phyloP scores from a whole-genome alignment of 345 rosid genomes.

The Luvunga scandens region DNA sequence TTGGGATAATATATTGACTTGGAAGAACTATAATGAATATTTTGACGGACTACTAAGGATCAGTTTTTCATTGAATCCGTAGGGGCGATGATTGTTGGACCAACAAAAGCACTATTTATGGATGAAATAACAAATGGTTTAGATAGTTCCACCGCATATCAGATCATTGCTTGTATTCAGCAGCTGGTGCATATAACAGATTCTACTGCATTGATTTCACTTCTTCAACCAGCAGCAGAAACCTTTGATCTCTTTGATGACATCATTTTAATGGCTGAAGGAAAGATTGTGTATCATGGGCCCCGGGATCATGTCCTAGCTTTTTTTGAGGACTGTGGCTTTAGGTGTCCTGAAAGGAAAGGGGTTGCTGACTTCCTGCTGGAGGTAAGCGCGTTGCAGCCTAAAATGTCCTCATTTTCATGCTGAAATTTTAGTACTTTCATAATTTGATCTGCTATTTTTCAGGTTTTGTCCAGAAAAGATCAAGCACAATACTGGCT shows the following conservation, averaged over 20 bases:
- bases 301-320: slow-evolving; percentile 34
- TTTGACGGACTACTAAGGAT: background rate
- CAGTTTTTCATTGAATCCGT: background rate
- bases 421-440: background rate
- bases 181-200: slow-evolving; percentile 50
- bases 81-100: slow-evolving; percentile 51
- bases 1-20: background rate
- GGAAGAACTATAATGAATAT: background rate
- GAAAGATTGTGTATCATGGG: slow-evolving; percentile 47
- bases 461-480: background rate
- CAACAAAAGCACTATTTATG: slow-evolving; percentile 45
- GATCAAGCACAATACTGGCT: background rate
- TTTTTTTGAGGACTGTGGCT: slow-evolving; percentile 43
- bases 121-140: slow-evolving; percentile 57
- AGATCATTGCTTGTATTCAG: slow-evolving; percentile 40
- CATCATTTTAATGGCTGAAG: slow-evolving; percentile 40
- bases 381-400: slow-evolving; percentile 23
- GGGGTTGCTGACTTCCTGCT: slow-evolving; percentile 51
- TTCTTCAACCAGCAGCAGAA: slow-evolving; percentile 54
- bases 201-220: slow-evolving; percentile 41
- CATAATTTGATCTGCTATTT: background rate
- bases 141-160: slow-evolving; percentile 51
- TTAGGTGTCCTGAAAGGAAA: slow-evolving; percentile 50
- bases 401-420: background rate
- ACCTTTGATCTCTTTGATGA: slow-evolving; percentile 50